Evolutionary conservation across 148 eudicot species (phyloP), one percentile per base, ranked within the genome.

Genomic region (Rhododendron ovatum): DNA sequence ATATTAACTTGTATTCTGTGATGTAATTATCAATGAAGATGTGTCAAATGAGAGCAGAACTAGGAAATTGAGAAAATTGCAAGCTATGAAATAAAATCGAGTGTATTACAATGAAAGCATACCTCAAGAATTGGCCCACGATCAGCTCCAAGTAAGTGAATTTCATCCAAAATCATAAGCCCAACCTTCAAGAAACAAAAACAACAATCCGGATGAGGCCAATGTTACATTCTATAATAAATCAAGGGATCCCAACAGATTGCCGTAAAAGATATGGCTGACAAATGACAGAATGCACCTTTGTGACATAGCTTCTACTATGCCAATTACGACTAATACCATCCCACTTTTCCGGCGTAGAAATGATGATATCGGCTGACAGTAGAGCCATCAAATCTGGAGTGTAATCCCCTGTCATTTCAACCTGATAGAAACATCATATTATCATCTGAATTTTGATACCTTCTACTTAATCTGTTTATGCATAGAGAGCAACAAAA

Each of bases 261-360:
- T 26, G 73, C 18, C 12, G 35, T 78, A 50, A 67, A 69, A 26
- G 85, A 78, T 63, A 71, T 20, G 43, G 74, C 5, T 17, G 39
- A 63, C 78, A 41, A 80, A 26, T 55, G 81, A 37, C n/a, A 85
- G 41, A 63, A 82, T 45, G 22, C 50, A 95, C 98, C 98, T 97
- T 97, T 90, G 93, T 94, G 47, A 97, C 99, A 88, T 97, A 97
- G 86, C 96, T 91, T 88, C 99, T 92, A 81, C 90, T 89, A 79
- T 97, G 98, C 99, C 98, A 97, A 87, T 97, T 95, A 89, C 99
- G 99, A 91, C 99, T 97, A 86, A 97, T 97, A 73, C 99, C 99
- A 93, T 97, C 99, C 99, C 99, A 97, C 86, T 97, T 97, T 87
- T 97, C 99, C 86, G 99, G 99, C 87, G 99, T 97, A 65, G 98